Evolutionary conservation across 352 stramenopile genomes (phyloP), one percentile per base, ranked within the genome.

Genomic region (Phytopythium aichiense): DNA sequence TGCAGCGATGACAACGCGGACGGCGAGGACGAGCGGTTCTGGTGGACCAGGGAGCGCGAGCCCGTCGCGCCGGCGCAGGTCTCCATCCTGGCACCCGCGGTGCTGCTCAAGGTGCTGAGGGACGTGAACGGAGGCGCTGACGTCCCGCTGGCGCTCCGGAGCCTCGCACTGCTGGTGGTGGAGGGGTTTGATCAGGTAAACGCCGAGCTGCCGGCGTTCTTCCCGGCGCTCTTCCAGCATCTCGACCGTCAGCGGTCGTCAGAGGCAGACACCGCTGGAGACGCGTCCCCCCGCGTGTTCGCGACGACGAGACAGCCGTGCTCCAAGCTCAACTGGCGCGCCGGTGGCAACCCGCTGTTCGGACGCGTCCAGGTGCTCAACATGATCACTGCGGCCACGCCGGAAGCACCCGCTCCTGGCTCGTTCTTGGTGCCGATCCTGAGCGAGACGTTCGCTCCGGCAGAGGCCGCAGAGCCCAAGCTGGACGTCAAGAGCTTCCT

Each of bases 161-260:
- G 74, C 13, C 66, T 94, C 18, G 61, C 56, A 9, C 54, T 91
- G 9, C 33, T 95, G 25, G 76, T 89, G 7, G 61, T 93, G 18
- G 81, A 95, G 56, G 67, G 71, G 37, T 86, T 73, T 20, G 84
- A 95, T 56, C 61, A 89, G 25, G 78, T 93, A 25, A 73, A 91
- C 46, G 66, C 71, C 3, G 71, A 79, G 57, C 57, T 83, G 54
- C 84, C 84, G 42, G 81, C 78, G 13, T 87, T 91, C 46, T 93
- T 79, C 53, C 65, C 58, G 0, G 23, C 62, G 38, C 56, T 69
- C 13, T 72, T 76, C 63, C 75, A 75, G 28, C 61, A 73, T 1
- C 13, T 84, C 33, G 63, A 65, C 46, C n/a, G 22, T 2, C 20
- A 11, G 12, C 45, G 48, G 25, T 20, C 5, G 37, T 60, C 4